Base-by-base conservation (phyloP, 129 eudicot genomes). In the Centella asiatica region DNA sequence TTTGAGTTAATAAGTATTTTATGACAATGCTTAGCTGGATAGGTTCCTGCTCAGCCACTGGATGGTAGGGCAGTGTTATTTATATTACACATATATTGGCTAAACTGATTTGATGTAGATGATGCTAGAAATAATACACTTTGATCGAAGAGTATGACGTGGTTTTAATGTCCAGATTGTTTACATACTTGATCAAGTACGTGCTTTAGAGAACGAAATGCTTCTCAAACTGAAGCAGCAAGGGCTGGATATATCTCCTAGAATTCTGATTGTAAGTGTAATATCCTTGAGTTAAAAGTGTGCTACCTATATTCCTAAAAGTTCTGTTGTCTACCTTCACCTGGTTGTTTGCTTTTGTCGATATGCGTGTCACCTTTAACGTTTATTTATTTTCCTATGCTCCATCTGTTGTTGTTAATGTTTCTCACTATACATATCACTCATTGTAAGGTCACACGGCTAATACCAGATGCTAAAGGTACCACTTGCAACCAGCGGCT, bases 401-500 rank as follows among this genome's bases (percentile, higher is more conserved):
- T 44, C 44, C 23, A 42, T 11, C 58, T 27, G 65, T n/a, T 57
- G 37, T 42, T 62, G 57, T 64, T 32, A 57, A 19, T 53, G 28
- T 45, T 40, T 61, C 46, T 33, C 67, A 44, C 67, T 22, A 28
- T 24, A 39, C 33, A 57, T 70, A n/a, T 64, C 26, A 42, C 52
- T 80, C 69, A 45, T 69, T 63, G 34, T 54, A 44, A 93, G 99
- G 96, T 85, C 63, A 93, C 89, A 58, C 80, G 96, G 23, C 65
- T 88, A 59, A 80, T 93, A 64, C 96, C 99, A 60, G 99, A 93
- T 87, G 96, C 99, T 42, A 83, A 78, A 83, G 96, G 99, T 31
- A 93, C 96, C 45, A 63, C 99, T 11, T 93, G 99, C 81, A 93
- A 93, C 79, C 99, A 93, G 76, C 75, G 93, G 47, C 51, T 93